Percentiles rank a stretch among this genome's conserved stretches.
Evolutionary conservation across 257 asterid genomes (phyloP).

Genomic region (Nicotiana undulata): DNA sequence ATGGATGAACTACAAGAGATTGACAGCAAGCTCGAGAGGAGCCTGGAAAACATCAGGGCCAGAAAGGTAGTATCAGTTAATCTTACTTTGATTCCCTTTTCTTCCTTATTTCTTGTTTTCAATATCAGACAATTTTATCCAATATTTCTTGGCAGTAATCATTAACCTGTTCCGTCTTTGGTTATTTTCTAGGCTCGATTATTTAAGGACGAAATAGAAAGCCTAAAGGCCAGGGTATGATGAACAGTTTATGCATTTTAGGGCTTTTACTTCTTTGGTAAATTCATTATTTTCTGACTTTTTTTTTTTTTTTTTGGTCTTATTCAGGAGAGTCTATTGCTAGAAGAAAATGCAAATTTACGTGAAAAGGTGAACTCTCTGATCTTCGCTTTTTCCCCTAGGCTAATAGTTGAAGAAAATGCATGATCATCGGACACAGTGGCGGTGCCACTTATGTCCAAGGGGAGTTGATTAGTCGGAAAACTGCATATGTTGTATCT

Average conservation of each 20-base stretch:
- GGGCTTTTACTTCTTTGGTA: background rate
- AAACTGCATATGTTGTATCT: too few species aligned
- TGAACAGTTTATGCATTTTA: background rate
- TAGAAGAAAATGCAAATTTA: slow-evolving; percentile 23
- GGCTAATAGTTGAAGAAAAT: too few species aligned
- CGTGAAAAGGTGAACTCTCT: slow-evolving; percentile 18
- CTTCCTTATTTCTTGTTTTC: background rate
- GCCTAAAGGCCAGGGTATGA: slow-evolving; percentile 25
- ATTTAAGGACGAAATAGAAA: slow-evolving; percentile 22
- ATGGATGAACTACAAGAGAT: slow-evolving; percentile 50
- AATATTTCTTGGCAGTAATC: background rate
- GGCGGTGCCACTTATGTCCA: too few species aligned
- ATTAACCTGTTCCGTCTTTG: background rate
- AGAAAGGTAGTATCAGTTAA: slow-evolving; percentile 39
- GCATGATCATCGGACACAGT: too few species aligned
- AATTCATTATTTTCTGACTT: background rate
- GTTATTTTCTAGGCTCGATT: slow-evolving; percentile 18
- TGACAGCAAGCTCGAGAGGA: slow-evolving; percentile 47
- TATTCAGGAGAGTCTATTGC: slow-evolving; percentile 19
- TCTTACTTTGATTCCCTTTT: background rate
- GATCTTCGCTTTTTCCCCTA: background rate
- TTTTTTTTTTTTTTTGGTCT: background rate
- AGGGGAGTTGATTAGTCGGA: too few species aligned
- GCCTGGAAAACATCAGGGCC: slow-evolving; percentile 44
- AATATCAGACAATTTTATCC: too few species aligned